Evolutionary conservation across 2,329 filamentous ascomycete species (phyloP).

Genomic region (Macrophomina pseudophaseolina): DNA sequence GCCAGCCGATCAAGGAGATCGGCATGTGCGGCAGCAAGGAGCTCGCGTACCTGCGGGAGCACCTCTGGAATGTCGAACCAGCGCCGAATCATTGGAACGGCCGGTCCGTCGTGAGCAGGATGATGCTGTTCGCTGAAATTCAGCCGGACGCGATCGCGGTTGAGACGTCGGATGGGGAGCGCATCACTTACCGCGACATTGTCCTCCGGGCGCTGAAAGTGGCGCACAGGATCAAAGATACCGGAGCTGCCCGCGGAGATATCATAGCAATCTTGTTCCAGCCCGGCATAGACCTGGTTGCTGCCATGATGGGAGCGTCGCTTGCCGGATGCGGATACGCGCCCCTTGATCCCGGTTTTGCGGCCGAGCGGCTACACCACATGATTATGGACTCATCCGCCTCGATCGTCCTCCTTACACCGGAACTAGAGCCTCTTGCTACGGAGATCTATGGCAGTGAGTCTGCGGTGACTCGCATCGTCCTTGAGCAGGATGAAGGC

Average conservation of each 20-base stretch:
- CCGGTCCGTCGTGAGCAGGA: conserved; percentile 28
- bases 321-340: conserved; percentile 29
- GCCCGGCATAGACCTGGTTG: conserved; percentile 32
- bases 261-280: conserved; percentile 31
- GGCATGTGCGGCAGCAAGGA: conserved; percentile 34
- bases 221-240: conserved; percentile 27
- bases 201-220: conserved; percentile 29
- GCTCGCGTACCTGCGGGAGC: conserved; percentile 30
- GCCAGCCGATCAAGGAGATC: conserved; percentile 34
- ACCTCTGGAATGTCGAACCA: conserved; percentile 29
- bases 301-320: conserved; percentile 31
- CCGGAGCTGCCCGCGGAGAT: conserved; percentile 27
- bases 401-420: background rate
- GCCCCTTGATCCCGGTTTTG: conserved; percentile 33
- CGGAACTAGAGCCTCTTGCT: background rate
- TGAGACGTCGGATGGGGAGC: conserved; percentile 31
- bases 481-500: background rate
- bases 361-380: conserved; percentile 31
- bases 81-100: conserved; percentile 31
- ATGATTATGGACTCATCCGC: conserved; percentile 28
- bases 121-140: conserved; percentile 28
- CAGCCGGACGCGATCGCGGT: conserved; percentile 31
- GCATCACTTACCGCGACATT: conserved; percentile 31
- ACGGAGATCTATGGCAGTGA: background rate
- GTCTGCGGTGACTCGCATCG: background rate